Percentiles rank a stretch among this genome's conserved stretches.
These are phyloP conservation scores for Pterula multifida DNA, from an alignment of 1,284 basidiomycete species.

Conservation along the genomic window DNA sequence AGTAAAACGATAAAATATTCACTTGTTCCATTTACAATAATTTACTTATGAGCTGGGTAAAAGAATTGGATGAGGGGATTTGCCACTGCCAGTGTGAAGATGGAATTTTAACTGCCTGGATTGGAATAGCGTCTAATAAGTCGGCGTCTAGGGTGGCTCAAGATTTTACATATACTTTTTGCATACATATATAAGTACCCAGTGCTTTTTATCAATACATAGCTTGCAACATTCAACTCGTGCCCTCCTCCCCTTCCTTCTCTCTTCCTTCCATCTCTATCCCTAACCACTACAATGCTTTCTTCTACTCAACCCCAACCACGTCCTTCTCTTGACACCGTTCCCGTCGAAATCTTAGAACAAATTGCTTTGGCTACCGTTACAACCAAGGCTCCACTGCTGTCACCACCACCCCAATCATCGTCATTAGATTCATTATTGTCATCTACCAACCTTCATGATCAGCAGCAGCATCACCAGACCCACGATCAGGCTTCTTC, in stretches of 20 bases:
- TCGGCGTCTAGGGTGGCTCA: too few relatives aligned
- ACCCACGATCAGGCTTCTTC: background rate
- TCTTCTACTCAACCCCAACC: background rate
- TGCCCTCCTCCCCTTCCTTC: background rate
- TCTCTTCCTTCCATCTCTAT: constrained; percentile 7
- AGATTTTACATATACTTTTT: too few relatives aligned
- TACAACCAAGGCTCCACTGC: constrained; percentile 20
- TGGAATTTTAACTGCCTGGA: too few relatives aligned
- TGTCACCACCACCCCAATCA: background rate
- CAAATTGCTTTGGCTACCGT: constrained; percentile 49
- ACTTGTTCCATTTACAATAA: too few relatives aligned
- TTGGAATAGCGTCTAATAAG: too few relatives aligned
- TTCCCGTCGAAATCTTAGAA: constrained; percentile 65
- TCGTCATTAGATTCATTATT: background rate
- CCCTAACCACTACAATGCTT: constrained; percentile 18
- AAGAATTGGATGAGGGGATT: too few relatives aligned
- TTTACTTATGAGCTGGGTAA: too few relatives aligned
- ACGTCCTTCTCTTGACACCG: constrained; percentile 14
- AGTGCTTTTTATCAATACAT: too few relatives aligned
- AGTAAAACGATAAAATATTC: too few relatives aligned
- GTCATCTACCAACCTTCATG: background rate
- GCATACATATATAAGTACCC: too few relatives aligned
- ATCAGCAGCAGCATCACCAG: background rate
- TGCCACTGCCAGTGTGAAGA: too few relatives aligned
- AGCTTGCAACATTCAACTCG: too few relatives aligned